Conservation (phyloP, 345 rosid species). For the Cardamine chenopodiifolia region DNA sequence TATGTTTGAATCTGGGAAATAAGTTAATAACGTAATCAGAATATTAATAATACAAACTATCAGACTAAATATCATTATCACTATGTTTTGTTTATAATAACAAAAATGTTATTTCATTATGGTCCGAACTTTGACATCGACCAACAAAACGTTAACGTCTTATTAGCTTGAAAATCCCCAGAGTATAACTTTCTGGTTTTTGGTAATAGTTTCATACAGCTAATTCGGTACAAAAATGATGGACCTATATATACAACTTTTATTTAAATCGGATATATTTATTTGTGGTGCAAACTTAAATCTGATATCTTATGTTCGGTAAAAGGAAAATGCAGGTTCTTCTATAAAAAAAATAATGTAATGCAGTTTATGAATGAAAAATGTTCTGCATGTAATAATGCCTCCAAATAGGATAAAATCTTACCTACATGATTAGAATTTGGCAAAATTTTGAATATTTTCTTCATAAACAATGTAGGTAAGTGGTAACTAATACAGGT, state of each 20-base stretch:
- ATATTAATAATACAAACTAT: no score
- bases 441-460: not conserved
- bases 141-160: not conserved
- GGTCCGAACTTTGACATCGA: not conserved
- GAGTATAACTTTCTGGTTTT: not conserved
- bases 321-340: no score
- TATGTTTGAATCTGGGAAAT: no score
- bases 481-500: constrained; percentile 14
- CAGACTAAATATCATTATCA: no score
- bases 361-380: not conserved
- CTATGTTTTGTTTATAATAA: not conserved
- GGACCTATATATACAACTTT: not conserved
- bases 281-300: not conserved
- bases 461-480: constrained; percentile 24
- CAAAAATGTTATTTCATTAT: not conserved
- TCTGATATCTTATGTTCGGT: not conserved
- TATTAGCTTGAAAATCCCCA: not conserved
- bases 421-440: constrained; percentile 15
- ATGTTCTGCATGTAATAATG: not conserved
- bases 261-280: not conserved
- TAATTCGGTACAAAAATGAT: not conserved
- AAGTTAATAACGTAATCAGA: no score
- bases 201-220: not conserved
- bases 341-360: not conserved
- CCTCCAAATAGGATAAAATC: constrained; percentile 13